Conservation (phyloP, 768 basidiomycete genomes). For the Russula vinacea region DNA sequence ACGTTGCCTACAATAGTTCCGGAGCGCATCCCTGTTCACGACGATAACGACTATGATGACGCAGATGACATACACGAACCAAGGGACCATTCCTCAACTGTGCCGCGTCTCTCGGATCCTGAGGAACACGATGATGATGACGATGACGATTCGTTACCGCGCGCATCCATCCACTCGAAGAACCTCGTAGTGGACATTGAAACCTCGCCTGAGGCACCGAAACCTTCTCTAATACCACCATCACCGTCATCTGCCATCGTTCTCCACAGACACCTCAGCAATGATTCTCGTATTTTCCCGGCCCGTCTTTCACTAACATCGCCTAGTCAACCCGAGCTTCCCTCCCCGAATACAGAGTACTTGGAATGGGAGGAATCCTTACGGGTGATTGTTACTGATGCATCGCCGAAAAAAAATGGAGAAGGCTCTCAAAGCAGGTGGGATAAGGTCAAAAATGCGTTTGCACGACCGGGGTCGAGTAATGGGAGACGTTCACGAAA, state of each 20-base stretch:
- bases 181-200: conserved; percentile 63
- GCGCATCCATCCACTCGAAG: conserved; percentile 56
- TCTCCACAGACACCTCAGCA: conserved; percentile 43
- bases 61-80: conserved; percentile 44
- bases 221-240: conserved; percentile 45
- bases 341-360: conserved; percentile 42
- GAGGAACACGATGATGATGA: conserved; percentile 53
- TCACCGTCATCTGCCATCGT: conserved; percentile 50
- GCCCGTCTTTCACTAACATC: conserved; percentile 60
- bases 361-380: conserved; percentile 35
- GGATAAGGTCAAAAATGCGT: conserved; percentile 69
- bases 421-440: conserved; percentile 60
- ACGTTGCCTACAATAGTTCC: conserved; percentile 42
- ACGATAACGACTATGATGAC: conserved; percentile 54
- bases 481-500: conserved; percentile 74
- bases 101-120: conserved; percentile 29
- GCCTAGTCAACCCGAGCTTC: conserved; percentile 58
- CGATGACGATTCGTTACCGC: conserved; percentile 47
- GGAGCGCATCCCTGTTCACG: conserved; percentile 61
- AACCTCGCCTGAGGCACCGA: conserved; percentile 49
- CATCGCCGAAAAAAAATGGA: conserved; percentile 51
- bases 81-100: conserved; percentile 33
- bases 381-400: conserved; percentile 32
- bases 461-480: conserved; percentile 62
- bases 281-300: conserved; percentile 58